Evolutionary conservation across 257 asterid species (phyloP).

Genomic region (Nicotiana noctiflora): DNA sequence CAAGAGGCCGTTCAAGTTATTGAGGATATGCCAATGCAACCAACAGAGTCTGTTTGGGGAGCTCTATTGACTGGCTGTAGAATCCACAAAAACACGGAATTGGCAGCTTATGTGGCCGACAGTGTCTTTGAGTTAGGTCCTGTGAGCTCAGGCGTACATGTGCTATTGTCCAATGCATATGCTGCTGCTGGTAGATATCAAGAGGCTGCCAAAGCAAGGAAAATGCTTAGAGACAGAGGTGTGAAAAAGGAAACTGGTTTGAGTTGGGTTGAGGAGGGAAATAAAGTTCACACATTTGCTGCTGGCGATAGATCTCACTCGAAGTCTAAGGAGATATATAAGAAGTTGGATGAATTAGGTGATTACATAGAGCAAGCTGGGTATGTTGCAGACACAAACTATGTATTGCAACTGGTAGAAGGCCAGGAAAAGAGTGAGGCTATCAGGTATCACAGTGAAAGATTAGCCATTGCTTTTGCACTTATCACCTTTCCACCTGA

Average conservation of each 20-base stretch:
- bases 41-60: slow-evolving; percentile 79
- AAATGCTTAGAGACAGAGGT: slow-evolving; percentile 63
- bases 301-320: slow-evolving; percentile 64
- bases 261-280: slow-evolving; percentile 94
- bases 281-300: slow-evolving; percentile 60
- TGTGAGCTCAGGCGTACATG: slow-evolving; percentile 67
- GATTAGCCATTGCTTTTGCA: slow-evolving; percentile 84
- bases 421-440: slow-evolving; percentile 51
- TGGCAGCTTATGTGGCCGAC: slow-evolving; percentile 78
- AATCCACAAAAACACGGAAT: slow-evolving; percentile 51
- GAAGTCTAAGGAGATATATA: slow-evolving; percentile 44
- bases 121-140: slow-evolving; percentile 55
- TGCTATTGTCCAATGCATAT: slow-evolving; percentile 65
- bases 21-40: slow-evolving; percentile 70
- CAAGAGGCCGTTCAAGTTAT: slow-evolving; percentile 58
- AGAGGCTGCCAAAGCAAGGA: slow-evolving; percentile 84
- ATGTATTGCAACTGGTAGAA: slow-evolving; percentile 54
- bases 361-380: slow-evolving; percentile 57
- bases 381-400: slow-evolving; percentile 58
- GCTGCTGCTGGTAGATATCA: slow-evolving; percentile 73
- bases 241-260: slow-evolving; percentile 80
- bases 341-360: slow-evolving; percentile 55
- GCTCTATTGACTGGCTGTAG: slow-evolving; percentile 83
- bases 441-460: slow-evolving; percentile 75
- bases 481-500: slow-evolving; percentile 50